Percentiles rank a stretch among this genome's conserved stretches.
Conservation (phyloP, 352 stramenopile genomes). For the Phytopythium montanum region DNA sequence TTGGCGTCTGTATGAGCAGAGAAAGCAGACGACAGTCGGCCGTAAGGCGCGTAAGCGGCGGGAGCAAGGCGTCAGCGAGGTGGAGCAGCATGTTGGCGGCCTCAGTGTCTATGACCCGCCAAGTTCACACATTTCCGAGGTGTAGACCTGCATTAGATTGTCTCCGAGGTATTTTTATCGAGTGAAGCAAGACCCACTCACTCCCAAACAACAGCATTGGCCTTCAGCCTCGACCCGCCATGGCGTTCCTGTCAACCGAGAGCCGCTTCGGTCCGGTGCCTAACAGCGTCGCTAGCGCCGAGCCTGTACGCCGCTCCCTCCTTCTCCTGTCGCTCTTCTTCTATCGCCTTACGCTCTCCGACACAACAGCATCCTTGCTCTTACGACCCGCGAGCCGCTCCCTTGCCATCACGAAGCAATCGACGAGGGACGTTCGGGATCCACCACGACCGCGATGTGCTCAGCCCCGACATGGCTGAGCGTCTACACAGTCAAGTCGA, state of each 20-base stretch:
- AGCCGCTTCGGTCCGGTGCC: conserved; percentile 48
- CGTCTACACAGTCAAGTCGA: neutral
- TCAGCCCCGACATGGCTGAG: conserved; percentile 7
- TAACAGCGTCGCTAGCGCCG: conserved; percentile 23
- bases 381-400: conserved; percentile 22
- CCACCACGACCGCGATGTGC: conserved; percentile 16
- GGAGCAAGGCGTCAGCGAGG: conserved; percentile 7
- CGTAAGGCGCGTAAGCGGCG: conserved; percentile 30
- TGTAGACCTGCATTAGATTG: neutral
- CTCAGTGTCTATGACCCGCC: neutral
- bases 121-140: neutral
- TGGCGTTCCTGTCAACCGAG: conserved; percentile 51
- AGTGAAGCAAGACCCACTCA: no score
- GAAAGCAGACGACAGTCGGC: conserved; percentile 37
- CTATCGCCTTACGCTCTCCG: neutral
- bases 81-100: neutral
- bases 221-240: no score
- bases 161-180: neutral
- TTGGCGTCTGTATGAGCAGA: conserved; percentile 12
- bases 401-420: neutral
- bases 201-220: no score
- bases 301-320: conserved; percentile 25
- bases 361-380: conserved; percentile 36
- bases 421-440: conserved; percentile 36
- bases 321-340: neutral